Percentiles rank a stretch among this genome's conserved stretches.
Conservation (phyloP, 192 early-diverging fungal genomes). For the Endogone sp. region DNA sequence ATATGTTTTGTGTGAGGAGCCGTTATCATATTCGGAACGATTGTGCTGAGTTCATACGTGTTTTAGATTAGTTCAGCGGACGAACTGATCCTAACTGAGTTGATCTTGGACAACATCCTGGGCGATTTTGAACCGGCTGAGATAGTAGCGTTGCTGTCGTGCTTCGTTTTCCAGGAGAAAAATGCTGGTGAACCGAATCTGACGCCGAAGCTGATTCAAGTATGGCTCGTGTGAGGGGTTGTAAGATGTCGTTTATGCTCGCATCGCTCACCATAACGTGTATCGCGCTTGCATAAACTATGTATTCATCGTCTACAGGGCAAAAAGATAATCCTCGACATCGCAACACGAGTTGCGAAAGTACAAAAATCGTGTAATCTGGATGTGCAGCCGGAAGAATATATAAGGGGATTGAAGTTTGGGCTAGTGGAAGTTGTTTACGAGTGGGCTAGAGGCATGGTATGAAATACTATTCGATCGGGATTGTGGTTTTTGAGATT, state of each 20-base stretch:
- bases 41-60: not conserved
- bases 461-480: constrained; percentile 4
- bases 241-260: too few species aligned
- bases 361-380: constrained; percentile 74
- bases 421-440: constrained; percentile 95
- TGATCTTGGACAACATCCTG: constrained; percentile 91
- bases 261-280: too few species aligned
- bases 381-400: constrained; percentile 27
- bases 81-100: constrained; percentile 89
- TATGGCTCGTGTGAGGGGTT: too few species aligned
- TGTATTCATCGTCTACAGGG: constrained; percentile 24
- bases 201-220: constrained; percentile 55
- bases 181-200: constrained; percentile 58
- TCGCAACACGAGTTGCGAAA: constrained; percentile 65
- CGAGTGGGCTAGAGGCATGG: constrained; percentile 94
- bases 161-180: constrained; percentile 96
- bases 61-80: constrained; percentile 89
- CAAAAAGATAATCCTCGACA: constrained; percentile 62
- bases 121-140: constrained; percentile 88
- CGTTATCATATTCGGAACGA: too few species aligned
- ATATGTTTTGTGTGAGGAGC: not conserved
- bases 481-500: too few species aligned
- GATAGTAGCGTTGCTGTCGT: constrained; percentile 88
- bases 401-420: constrained; percentile 58
- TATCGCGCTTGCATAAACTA: not conserved